Percentiles rank a stretch among this genome's conserved stretches.
Conservation (phyloP, 2,329 filamentous ascomycete genomes). For the Colletotrichum aenigma region DNA sequence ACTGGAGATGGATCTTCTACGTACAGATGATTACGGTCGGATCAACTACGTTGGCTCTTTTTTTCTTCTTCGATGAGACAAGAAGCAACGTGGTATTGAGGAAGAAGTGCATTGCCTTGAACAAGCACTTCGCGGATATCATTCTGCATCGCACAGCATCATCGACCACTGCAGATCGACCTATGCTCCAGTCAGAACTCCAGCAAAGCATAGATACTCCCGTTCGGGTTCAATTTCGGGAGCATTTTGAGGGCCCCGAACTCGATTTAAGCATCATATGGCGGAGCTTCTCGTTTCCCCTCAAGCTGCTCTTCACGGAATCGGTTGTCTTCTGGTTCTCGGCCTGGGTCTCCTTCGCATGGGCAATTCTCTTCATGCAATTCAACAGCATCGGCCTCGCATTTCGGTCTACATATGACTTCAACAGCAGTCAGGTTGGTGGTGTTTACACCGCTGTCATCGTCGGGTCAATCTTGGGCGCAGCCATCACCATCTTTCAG, state of each 20-base stretch:
- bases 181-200: not conserved
- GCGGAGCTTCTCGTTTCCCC: constrained; percentile 32
- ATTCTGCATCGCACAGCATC: not conserved
- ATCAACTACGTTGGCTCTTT: constrained; percentile 57
- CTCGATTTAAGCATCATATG: constrained; percentile 28
- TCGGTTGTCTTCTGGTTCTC: constrained; percentile 70
- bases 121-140: constrained; percentile 36
- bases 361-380: constrained; percentile 72
- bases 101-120: constrained; percentile 62
- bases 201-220: too few relatives aligned
- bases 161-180: not conserved
- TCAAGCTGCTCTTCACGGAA: constrained; percentile 58
- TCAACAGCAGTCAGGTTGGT: constrained; percentile 63
- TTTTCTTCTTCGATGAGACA: constrained; percentile 69
- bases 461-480: constrained; percentile 47
- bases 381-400: constrained; percentile 63
- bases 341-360: constrained; percentile 73
- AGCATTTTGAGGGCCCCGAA: constrained; percentile 13
- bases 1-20: constrained; percentile 73
- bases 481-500: constrained; percentile 59
- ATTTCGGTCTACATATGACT: constrained; percentile 65
- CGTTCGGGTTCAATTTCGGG: not conserved
- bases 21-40: constrained; percentile 65
- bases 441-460: constrained; percentile 61
- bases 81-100: constrained; percentile 69